Evolutionary conservation across 2,329 filamentous ascomycete genomes (phyloP).

Genomic region (Corniculantispora saksenae): DNA sequence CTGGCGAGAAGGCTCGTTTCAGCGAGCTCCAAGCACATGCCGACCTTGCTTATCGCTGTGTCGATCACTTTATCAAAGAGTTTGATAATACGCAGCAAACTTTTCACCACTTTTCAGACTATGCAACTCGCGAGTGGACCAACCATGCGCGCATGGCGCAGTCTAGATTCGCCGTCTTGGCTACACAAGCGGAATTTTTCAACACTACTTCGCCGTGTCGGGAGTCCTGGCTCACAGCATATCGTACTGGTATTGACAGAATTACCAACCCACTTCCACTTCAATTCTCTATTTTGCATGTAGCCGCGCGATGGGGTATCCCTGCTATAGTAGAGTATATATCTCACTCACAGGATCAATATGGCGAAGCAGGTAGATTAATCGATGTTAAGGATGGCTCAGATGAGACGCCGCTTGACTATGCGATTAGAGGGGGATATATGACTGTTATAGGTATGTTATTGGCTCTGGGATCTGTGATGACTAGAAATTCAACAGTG

Average conservation of each 20-base stretch:
- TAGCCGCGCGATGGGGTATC: slow-evolving; percentile 21
- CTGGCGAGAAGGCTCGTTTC: background rate
- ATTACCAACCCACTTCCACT: background rate
- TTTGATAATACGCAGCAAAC: background rate
- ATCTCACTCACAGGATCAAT: background rate
- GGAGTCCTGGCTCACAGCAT: background rate
- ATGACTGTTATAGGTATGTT: background rate
- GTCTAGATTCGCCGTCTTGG: slow-evolving; percentile 7
- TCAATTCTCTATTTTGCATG: slow-evolving; percentile 17
- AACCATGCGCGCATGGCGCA: slow-evolving; percentile 17
- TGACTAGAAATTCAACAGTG: background rate
- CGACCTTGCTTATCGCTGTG: background rate
- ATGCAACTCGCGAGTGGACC: slow-evolving; percentile 12
- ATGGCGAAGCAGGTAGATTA: background rate
- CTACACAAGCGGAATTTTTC: slow-evolving; percentile 16
- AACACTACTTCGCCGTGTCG: slow-evolving; percentile 9
- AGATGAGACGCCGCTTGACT: slow-evolving; percentile 6
- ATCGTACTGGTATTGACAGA: background rate
- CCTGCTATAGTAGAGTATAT: slow-evolving; percentile 12
- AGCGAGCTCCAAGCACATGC: background rate
- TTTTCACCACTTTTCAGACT: background rate
- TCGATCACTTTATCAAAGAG: background rate
- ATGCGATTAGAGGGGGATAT: background rate
- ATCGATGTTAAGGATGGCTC: background rate
- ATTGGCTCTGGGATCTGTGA: background rate